These are phyloP conservation scores for Raphanus sativus DNA, from an alignment of 345 rosid species.

Conservation along the genomic window DNA sequence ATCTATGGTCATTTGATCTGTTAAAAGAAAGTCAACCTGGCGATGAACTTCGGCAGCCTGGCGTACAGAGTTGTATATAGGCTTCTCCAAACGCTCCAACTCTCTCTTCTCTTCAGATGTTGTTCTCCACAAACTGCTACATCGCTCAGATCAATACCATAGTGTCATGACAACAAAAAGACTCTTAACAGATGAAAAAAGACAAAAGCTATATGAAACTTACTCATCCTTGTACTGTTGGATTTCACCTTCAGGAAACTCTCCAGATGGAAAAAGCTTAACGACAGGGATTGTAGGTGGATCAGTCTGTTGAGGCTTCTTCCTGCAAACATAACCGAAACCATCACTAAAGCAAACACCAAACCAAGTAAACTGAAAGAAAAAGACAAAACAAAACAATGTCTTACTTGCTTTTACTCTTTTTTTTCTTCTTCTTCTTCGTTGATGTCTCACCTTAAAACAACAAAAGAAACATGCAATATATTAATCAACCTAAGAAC, in stretches of 20 bases:
- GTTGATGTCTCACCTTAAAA: constrained; percentile 52
- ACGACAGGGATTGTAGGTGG: too few relatives aligned
- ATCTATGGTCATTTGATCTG: neutral
- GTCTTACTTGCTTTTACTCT: constrained; percentile 80
- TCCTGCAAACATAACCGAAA: constrained; percentile 47
- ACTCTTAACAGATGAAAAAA: neutral
- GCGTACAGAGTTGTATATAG: constrained; percentile 82
- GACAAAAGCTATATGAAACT: constrained; percentile 34
- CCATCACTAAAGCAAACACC: constrained; percentile 1
- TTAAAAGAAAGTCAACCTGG: constrained; percentile 48
- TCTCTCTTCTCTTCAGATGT: constrained; percentile 98
- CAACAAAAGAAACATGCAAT: neutral
- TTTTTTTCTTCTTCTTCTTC: constrained; percentile 78
- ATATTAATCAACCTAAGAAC: neutral
- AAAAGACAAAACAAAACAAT: neutral
- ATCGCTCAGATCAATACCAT: constrained; percentile 17
- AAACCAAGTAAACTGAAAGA: neutral
- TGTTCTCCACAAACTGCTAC: constrained; percentile 88
- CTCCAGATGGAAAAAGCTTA: constrained; percentile 15
- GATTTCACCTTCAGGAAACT: constrained; percentile 97
- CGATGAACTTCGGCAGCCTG: constrained; percentile 99
- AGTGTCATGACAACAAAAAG: neutral
- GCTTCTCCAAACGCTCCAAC: constrained; percentile 77
- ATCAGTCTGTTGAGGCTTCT: constrained; percentile 69
- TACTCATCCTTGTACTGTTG: constrained; percentile 92